These are phyloP conservation scores for Staphylotrichum tortipilum DNA, from an alignment of 495 filamentous ascomycete species.

Conservation along the genomic window DNA sequence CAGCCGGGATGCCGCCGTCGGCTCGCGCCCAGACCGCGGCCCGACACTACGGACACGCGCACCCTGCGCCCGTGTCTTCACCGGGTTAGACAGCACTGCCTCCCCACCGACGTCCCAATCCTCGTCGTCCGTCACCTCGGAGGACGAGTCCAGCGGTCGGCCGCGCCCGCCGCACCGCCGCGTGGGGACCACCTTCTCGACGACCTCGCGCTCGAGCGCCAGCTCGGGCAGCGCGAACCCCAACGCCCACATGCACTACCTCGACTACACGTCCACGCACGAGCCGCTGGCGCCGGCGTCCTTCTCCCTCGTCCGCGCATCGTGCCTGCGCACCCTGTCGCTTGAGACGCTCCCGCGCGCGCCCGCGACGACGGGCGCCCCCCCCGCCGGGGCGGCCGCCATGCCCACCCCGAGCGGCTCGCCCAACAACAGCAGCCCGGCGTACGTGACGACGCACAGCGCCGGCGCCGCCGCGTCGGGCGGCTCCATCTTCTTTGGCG, in stretches of 20 bases:
- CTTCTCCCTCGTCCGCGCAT: slow-evolving; percentile 78
- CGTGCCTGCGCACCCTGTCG: slow-evolving; percentile 77
- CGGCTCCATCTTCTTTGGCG: slow-evolving; percentile 81
- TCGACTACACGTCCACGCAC: slow-evolving; percentile 80
- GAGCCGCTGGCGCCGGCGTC: slow-evolving; percentile 64
- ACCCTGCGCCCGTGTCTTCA: slow-evolving; percentile 42
- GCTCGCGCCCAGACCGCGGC: slow-evolving; percentile 23
- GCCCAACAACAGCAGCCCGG: slow-evolving; percentile 26
- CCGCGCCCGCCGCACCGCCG: slow-evolving; percentile 22
- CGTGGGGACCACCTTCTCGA: slow-evolving; percentile 20
- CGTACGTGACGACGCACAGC: slow-evolving; percentile 46
- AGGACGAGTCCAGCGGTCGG: slow-evolving; percentile 29
- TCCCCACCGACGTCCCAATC: slow-evolving; percentile 38
- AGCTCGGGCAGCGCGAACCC: slow-evolving; percentile 32
- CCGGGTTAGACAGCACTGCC: slow-evolving; percentile 20
- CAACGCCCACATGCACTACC: slow-evolving; percentile 69
- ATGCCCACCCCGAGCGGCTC: slow-evolving; percentile 29
- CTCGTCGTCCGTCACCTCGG: slow-evolving; percentile 37
- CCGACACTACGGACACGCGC: slow-evolving; percentile 41
- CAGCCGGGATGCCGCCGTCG: slow-evolving; percentile 22
- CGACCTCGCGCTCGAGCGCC: slow-evolving; percentile 36
- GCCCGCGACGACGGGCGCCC: slow-evolving; percentile 27
- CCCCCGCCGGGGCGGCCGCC: slow-evolving; percentile 20
- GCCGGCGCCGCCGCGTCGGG: slow-evolving; percentile 36
- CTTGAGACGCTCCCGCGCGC: slow-evolving; percentile 74